These are phyloP conservation scores for Lactarius indigo DNA, from an alignment of 768 basidiomycete genomes.

Conservation along the genomic window DNA sequence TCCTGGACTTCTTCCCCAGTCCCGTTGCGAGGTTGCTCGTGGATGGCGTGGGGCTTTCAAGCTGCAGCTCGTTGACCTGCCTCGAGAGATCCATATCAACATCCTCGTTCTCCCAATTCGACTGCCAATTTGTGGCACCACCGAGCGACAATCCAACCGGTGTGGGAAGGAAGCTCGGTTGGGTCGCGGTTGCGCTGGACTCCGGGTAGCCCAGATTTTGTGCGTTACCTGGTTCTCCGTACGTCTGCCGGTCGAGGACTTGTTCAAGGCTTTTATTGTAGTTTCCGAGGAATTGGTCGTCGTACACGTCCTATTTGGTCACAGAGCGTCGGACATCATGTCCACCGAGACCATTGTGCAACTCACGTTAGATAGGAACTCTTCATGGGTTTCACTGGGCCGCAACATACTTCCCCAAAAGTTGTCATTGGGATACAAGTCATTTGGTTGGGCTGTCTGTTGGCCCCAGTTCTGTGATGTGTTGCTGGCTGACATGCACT, in stretches of 20 bases:
- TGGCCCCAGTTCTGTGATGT: neutral
- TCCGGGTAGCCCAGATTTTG: no score
- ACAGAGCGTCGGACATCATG: neutral
- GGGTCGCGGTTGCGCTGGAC: neutral
- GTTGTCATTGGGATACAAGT: neutral
- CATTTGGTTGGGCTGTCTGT: neutral
- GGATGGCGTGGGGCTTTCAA: neutral
- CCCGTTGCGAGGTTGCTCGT: neutral
- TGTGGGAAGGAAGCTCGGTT: neutral
- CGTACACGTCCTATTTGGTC: neutral
- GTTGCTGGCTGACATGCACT: conserved; percentile 5
- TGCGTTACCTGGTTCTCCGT: neutral
- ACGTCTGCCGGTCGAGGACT: neutral
- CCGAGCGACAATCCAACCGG: neutral
- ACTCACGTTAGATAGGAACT: neutral
- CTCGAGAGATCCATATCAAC: neutral
- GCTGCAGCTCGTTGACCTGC: neutral
- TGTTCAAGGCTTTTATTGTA: neutral
- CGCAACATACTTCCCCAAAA: neutral
- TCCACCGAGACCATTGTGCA: neutral
- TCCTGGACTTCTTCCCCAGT: neutral
- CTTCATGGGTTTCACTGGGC: neutral
- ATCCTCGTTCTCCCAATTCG: neutral
- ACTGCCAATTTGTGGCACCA: neutral
- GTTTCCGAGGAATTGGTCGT: neutral